Evolutionary conservation across 768 basidiomycete genomes (phyloP), one percentile per base, ranked within the genome.

Genomic region (Leccinum rimulosum): DNA sequence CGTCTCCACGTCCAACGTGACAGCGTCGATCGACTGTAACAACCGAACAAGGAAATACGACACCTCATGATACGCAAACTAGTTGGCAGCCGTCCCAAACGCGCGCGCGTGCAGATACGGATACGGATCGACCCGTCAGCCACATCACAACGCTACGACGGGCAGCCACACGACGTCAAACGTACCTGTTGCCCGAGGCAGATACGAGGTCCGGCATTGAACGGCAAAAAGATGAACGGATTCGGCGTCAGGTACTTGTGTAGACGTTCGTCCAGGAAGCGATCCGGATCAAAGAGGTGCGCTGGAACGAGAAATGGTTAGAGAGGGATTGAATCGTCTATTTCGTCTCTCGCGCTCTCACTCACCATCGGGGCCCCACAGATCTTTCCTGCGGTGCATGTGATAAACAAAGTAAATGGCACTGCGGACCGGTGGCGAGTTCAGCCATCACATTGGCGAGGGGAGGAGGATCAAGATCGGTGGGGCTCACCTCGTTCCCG

Each of bases 151-250:
- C 6, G 17, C 17, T 9, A 40, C 17, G 38, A n/a, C 43, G 38
- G 38, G 27, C 27, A 7, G 38, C 17, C 9, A 33, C 50, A 4
- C 3, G 12, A 11, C 19, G n/a, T 8, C 11, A 25, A 19, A 25
- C 56, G 19, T 54, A 74, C 71, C 70, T 80, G 79, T 61, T 81
- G 79, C 0, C 81, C 86, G 9, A 86, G 76, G 56, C 86, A 87
- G 60, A 85, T 84, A 10, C 87, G 76, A 6, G 86, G 87, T 1
- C 84, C 87, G 1, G 84, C 85, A 58, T 86, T 86, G 74, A 88
- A 88, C 0, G 87, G 86, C 6, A 84, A 71, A 70, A 88, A 88
- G 60, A 89, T 88, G 75, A 82, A 86, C 1, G 86, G 85, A 60
- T 87, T 87, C 2, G 79, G 76, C 0, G 74, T 75, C 19, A 86